These are phyloP conservation scores for Sporothrix protearum DNA, from an alignment of 2,329 filamentous ascomycete species.

Conservation along the genomic window DNA sequence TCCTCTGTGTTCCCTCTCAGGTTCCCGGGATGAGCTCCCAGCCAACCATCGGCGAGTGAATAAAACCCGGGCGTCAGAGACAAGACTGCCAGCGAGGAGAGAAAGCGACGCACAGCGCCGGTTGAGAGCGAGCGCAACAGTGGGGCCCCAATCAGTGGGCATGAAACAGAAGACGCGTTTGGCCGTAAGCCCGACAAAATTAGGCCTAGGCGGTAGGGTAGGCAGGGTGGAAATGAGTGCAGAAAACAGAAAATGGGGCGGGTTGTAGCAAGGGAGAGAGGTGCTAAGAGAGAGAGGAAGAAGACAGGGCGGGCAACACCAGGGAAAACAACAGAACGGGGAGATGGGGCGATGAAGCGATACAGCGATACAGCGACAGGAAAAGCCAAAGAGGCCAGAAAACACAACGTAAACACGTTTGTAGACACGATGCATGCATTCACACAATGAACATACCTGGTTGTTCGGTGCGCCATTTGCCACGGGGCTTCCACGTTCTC, in stretches of 20 bases:
- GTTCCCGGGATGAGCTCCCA: conserved; percentile 4
- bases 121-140: conserved; percentile 17
- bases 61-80: conserved; percentile 7
- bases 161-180: conserved; percentile 28
- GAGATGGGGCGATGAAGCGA: not conserved
- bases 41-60: conserved; percentile 19
- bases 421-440: not conserved
- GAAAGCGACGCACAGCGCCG: not conserved
- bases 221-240: conserved; percentile 18
- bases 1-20: not conserved
- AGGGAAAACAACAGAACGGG: not conserved
- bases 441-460: conserved; percentile 47
- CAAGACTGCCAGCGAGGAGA: not conserved
- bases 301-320: not conserved
- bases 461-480: conserved; percentile 52
- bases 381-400: conserved; percentile 20
- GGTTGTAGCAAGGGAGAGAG: not conserved
- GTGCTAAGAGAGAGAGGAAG: not conserved
- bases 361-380: not conserved
- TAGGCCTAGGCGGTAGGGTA: conserved; percentile 19
- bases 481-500: conserved; percentile 61
- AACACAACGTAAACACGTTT: conserved; percentile 18
- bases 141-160: conserved; percentile 21
- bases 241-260: conserved; percentile 12
- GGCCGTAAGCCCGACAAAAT: conserved; percentile 22